phyloP scores from a whole-genome alignment of 2,329 filamentous ascomycete species.

The Phialophora tarda region DNA sequence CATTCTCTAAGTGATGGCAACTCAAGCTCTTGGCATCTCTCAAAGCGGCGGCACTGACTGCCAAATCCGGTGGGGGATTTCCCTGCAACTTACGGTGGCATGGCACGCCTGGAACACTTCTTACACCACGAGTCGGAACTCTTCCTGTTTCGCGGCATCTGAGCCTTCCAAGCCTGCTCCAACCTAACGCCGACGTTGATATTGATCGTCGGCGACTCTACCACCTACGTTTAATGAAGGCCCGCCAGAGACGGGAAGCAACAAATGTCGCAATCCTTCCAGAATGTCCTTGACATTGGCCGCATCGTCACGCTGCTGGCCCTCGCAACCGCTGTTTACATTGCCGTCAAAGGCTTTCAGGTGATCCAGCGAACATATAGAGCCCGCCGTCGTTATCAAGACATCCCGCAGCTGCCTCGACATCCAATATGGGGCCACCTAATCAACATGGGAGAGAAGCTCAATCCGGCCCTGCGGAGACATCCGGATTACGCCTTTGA shows the following conservation, averaged over 20 bases:
- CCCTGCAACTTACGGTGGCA: too few relatives aligned
- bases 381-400: slow-evolving; percentile 18
- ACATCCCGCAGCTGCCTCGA: slow-evolving; percentile 30
- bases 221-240: not conserved
- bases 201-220: not conserved
- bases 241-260: not conserved
- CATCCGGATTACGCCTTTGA: slow-evolving; percentile 37
- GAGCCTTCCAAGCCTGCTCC: not conserved
- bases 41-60: too few relatives aligned
- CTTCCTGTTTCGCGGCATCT: not conserved
- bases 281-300: not conserved
- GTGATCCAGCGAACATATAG: slow-evolving; percentile 4
- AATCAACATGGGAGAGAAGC: slow-evolving; percentile 31
- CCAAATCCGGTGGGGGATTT: too few relatives aligned
- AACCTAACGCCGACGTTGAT: not conserved
- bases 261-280: not conserved
- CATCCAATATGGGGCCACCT: slow-evolving; percentile 35
- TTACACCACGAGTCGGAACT: not conserved
- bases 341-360: slow-evolving; percentile 2
- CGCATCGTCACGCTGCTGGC: not conserved
- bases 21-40: too few relatives aligned
- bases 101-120: too few relatives aligned
- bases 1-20: too few relatives aligned
- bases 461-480: slow-evolving; percentile 26
- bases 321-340: slow-evolving; percentile 2